phyloP scores from a whole-genome alignment of 176 grass and related monocot genomes.

The Echinochloa phyllopogon region DNA sequence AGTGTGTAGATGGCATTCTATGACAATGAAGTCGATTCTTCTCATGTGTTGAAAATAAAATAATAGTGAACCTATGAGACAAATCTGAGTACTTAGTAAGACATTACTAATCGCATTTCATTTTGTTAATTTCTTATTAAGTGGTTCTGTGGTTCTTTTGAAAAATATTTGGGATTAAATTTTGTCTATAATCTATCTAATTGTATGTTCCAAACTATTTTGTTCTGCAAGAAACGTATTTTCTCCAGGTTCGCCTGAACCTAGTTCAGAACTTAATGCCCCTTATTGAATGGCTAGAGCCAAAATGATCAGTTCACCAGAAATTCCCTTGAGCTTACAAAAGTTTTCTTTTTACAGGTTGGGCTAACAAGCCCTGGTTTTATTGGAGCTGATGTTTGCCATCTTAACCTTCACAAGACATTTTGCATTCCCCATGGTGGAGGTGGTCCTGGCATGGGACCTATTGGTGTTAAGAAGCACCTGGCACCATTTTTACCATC shows the following conservation, averaged over 20 bases:
- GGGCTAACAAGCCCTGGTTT: constrained; percentile 97
- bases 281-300: background rate
- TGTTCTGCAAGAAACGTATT: constrained; percentile 18
- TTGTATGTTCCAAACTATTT: constrained; percentile 11
- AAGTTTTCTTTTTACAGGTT: constrained; percentile 61
- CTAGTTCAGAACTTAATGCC: constrained; percentile 20
- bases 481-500: constrained; percentile 97
- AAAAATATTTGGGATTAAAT: background rate
- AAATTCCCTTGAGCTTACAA: constrained; percentile 26
- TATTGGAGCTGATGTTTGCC: constrained; percentile 98
- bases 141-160: background rate
- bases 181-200: background rate
- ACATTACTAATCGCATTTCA: constrained; percentile 12
- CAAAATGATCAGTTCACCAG: background rate
- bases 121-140: background rate
- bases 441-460: constrained; percentile 99
- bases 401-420: constrained; percentile 99
- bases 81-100: constrained; percentile 25
- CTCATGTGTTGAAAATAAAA: background rate
- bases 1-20: background rate
- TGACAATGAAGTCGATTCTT: constrained; percentile 1
- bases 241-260: background rate
- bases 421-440: constrained; percentile 99
- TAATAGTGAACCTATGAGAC: background rate
- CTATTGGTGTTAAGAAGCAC: constrained; percentile 99